Base-by-base conservation (phyloP, 1,139 yeast genomes). In the Zhuliangozyma parablackwelliae region DNA sequence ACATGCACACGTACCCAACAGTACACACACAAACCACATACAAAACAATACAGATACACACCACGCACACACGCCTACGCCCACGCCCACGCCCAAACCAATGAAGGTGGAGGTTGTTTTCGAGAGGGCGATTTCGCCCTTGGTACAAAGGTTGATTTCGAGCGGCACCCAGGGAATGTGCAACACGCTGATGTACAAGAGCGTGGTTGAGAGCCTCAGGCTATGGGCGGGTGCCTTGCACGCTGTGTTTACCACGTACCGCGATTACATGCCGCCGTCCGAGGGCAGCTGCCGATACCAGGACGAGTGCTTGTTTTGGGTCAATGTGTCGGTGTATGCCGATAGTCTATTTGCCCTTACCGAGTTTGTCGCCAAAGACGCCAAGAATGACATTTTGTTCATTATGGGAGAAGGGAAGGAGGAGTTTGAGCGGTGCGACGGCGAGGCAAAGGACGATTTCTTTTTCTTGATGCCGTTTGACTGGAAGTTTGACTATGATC, bases 111-210 rank as follows among this genome's bases (percentile, higher is more conserved):
- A n/a, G n/a, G n/a, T n/a, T n/a, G n/a, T n/a, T n/a, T n/a, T n/a
- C n/a, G n/a, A n/a, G n/a, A n/a, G n/a, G n/a, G n/a, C n/a, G n/a
- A n/a, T n/a, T n/a, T n/a, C n/a, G n/a, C 29, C 29, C 13, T 31
- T 31, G 11, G 28, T 35, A 20, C 20, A 21, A 2, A 26, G 28
- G 13, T 30, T 35, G 13, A 25, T 35, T 5, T 13, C n/a, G 2
- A 29, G 35, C 8, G 38, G 38, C 7, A 35, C 38, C 2, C 25
- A 28, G 7, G 38, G 38, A 5, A 26, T 35, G 13, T 31, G 38
- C 23, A 31, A 28, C n/a, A 32, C 24, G n/a, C 8, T 11, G 10
- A 35, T 10, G 16, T 35, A 35, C 25, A n/a, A 20, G 11, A 4
- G 12, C 10, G 38, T 35, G 11, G 12, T 28, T 11, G 12, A 10